These are phyloP conservation scores for Takakia lepidozioides DNA, from an alignment of 225 moss, liverwort and hornwort genomes.

Conservation along the genomic window DNA sequence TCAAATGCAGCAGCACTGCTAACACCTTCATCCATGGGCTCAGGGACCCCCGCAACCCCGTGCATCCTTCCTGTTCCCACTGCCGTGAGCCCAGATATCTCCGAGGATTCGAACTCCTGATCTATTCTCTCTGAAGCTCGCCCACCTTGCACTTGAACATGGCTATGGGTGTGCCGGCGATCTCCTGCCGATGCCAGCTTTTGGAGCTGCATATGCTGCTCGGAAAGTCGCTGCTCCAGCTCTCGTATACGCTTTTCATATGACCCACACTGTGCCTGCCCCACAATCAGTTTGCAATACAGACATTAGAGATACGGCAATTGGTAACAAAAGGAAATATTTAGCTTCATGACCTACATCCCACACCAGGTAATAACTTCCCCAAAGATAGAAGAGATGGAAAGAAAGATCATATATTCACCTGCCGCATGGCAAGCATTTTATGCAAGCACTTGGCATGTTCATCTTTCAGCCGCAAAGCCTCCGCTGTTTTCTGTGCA, in stretches of 20 bases:
- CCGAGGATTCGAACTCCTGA: slow-evolving; percentile 63
- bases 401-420: too few relatives aligned
- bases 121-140: slow-evolving; percentile 33
- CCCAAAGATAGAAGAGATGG: too few relatives aligned
- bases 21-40: slow-evolving; percentile 96
- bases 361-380: neutral
- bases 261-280: slow-evolving; percentile 59
- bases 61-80: slow-evolving; percentile 32
- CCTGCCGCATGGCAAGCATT: slow-evolving; percentile 61
- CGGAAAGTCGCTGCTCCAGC: slow-evolving; percentile 81
- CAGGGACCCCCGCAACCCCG: slow-evolving; percentile 45
- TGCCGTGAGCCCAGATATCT: slow-evolving; percentile 68
- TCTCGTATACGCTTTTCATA: slow-evolving; percentile 96
- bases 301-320: too few relatives aligned
- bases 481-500: slow-evolving; percentile 72
- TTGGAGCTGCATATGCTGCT: slow-evolving; percentile 84
- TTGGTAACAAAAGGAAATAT: too few relatives aligned
- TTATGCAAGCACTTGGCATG: slow-evolving; percentile 73
- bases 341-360: too few relatives aligned
- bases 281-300: neutral
- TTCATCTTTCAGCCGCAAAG: slow-evolving; percentile 84
- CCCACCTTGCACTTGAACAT: slow-evolving; percentile 18
- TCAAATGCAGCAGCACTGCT: slow-evolving; percentile 48
- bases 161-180: slow-evolving; percentile 18
- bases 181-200: slow-evolving; percentile 31